A percentile compares a stretch with the other conserved stretches of the same genome.
Evolutionary conservation across 2,329 filamentous ascomycete species (phyloP).

Genomic region (Macrophomina tecta): DNA sequence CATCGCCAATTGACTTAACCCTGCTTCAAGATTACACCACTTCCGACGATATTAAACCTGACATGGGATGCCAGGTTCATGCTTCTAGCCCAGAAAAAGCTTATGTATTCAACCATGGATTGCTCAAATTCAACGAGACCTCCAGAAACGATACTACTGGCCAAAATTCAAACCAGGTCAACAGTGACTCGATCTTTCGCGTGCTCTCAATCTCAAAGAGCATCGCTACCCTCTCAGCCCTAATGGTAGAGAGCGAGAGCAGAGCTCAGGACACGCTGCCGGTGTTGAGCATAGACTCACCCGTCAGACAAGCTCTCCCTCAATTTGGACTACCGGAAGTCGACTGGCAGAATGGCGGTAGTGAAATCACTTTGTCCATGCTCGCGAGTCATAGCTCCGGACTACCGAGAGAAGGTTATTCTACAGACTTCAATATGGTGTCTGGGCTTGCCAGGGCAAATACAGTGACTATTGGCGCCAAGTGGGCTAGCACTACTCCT

Average conservation of each 20-base stretch:
- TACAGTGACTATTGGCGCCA: constrained; percentile 35
- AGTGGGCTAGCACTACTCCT: constrained; percentile 35
- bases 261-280: constrained; percentile 22
- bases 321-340: constrained; percentile 34
- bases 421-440: constrained; percentile 40
- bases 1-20: no score
- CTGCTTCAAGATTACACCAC: neutral
- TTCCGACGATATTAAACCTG: neutral
- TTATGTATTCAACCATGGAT: constrained; percentile 39
- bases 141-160: neutral
- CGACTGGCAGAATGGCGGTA: constrained; percentile 42
- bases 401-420: constrained; percentile 39
- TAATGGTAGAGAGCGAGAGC: constrained; percentile 34
- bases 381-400: constrained; percentile 42
- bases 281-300: constrained; percentile 35
- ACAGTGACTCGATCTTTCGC: constrained; percentile 41
- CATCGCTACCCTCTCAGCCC: constrained; percentile 36
- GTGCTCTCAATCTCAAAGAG: constrained; percentile 40
- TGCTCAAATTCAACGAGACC: constrained; percentile 41
- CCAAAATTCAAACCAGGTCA: constrained; percentile 27
- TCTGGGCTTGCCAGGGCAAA: constrained; percentile 36
- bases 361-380: constrained; percentile 41
- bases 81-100: constrained; percentile 34
- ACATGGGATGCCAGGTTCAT: constrained; percentile 34
- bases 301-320: constrained; percentile 35